Percentiles rank a stretch among this genome's conserved stretches.
These are phyloP conservation scores for Daldinia eschscholtzii DNA, from an alignment of 2,329 filamentous ascomycete species.

Conservation along the genomic window DNA sequence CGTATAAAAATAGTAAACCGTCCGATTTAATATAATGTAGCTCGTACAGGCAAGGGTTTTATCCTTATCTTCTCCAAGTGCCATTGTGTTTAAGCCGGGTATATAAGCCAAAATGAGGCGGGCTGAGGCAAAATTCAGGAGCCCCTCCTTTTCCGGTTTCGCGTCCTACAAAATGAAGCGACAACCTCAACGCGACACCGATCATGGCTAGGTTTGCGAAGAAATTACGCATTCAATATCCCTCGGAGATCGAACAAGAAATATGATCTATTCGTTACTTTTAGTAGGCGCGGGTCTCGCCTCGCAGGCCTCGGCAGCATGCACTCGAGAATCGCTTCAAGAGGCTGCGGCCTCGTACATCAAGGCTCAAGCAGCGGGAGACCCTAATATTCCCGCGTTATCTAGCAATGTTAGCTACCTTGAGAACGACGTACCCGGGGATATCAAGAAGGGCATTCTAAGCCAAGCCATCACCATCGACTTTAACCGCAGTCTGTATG, in stretches of 20 bases:
- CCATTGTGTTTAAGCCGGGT: slow-evolving; percentile 37
- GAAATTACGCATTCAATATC: neutral
- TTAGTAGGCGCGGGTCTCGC: slow-evolving; percentile 36
- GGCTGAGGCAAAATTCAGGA: slow-evolving; percentile 32
- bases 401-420: slow-evolving; percentile 47
- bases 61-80: slow-evolving; percentile 28
- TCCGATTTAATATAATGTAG: slow-evolving; percentile 14
- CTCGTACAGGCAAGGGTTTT: slow-evolving; percentile 4
- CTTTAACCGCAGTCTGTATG: slow-evolving; percentile 54
- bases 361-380: slow-evolving; percentile 44
- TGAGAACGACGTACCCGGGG: slow-evolving; percentile 52
- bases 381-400: slow-evolving; percentile 31
- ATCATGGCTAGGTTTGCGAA: neutral
- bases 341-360: slow-evolving; percentile 47
- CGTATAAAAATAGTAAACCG: slow-evolving; percentile 12
- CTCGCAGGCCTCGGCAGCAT: slow-evolving; percentile 43
- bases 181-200: slow-evolving; percentile 15
- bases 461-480: slow-evolving; percentile 52
- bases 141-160: slow-evolving; percentile 36
- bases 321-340: slow-evolving; percentile 43
- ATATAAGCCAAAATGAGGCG: slow-evolving; percentile 42
- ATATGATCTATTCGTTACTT: slow-evolving; percentile 42
- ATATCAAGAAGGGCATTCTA: slow-evolving; percentile 48
- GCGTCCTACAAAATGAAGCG: slow-evolving; percentile 35
- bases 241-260: neutral